phyloP scores from a whole-genome alignment of 192 early-diverging fungal species.

The Coemansia sp. region DNA sequence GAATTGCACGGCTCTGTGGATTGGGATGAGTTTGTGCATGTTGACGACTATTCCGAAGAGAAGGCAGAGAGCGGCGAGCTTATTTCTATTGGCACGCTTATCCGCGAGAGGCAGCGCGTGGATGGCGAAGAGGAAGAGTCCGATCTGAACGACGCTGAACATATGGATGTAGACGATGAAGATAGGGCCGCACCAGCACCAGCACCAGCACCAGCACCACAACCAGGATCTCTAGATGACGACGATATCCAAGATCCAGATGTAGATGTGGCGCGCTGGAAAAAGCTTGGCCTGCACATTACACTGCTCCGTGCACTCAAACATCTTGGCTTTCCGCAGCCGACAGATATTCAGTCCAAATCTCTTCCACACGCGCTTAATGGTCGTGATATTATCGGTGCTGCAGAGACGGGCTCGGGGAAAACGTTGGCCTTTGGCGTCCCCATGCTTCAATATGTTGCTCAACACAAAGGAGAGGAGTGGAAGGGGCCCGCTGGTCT shows the following conservation, averaged over 20 bases:
- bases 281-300: constrained; percentile 57
- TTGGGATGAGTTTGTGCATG: constrained; percentile 61
- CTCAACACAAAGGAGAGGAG: constrained; percentile 39
- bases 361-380: constrained; percentile 68
- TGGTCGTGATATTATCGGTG: constrained; percentile 86
- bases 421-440: constrained; percentile 96
- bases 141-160: constrained; percentile 19
- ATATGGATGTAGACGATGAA: constrained; percentile 15
- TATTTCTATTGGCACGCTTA: constrained; percentile 33
- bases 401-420: constrained; percentile 92
- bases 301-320: constrained; percentile 66
- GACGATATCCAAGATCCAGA: constrained; percentile 38
- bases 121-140: background rate
- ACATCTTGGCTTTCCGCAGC: constrained; percentile 68
- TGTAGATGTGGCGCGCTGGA: constrained; percentile 75
- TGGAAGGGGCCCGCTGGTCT: constrained; percentile 57
- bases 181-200: background rate
- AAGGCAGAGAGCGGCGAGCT: constrained; percentile 42
- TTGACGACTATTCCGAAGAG: constrained; percentile 82
- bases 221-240: constrained; percentile 5
- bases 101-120: constrained; percentile 17
- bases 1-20: constrained; percentile 21
- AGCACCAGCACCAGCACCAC: background rate
- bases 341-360: constrained; percentile 86
- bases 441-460: constrained; percentile 77